phyloP scores from a whole-genome alignment of 1,284 basidiomycete genomes.

The Lignosus rhinocerotis region DNA sequence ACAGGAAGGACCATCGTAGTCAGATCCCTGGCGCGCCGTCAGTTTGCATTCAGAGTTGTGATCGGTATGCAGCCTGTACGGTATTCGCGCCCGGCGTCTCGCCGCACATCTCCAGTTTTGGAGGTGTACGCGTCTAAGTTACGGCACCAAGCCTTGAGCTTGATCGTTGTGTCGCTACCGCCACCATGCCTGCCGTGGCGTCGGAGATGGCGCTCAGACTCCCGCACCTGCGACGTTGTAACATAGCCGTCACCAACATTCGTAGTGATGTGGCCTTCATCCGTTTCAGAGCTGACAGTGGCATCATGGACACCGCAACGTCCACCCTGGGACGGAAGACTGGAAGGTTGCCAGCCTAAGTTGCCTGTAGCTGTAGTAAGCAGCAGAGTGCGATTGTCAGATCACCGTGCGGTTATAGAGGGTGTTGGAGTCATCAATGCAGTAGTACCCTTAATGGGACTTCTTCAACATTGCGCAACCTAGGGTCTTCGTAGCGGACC shows the following conservation, averaged over 20 bases:
- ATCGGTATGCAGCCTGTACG: not conserved
- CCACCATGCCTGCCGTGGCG: conserved; percentile 22
- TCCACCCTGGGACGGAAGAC: not conserved
- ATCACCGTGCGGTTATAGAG: conserved; percentile 9
- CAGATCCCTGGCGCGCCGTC: not conserved
- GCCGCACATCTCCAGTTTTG: not conserved
- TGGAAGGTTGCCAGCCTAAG: not conserved
- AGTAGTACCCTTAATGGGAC: not conserved
- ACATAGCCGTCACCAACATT: conserved; percentile 1
- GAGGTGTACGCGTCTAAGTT: conserved; percentile 18
- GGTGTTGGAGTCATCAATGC: conserved; percentile 11
- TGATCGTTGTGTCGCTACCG: conserved; percentile 28
- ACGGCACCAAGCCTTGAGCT: conserved; percentile 25
- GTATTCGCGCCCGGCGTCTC: not conserved
- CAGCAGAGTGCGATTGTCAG: conserved; percentile 2
- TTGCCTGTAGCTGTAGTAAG: conserved; percentile 5
- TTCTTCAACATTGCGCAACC: not conserved
- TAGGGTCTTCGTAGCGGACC: not conserved
- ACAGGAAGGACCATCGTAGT: not conserved
- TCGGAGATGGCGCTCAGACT: conserved; percentile 1
- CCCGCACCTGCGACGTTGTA: not conserved
- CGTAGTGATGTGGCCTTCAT: not conserved
- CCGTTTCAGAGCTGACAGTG: conserved; percentile 1
- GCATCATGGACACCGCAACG: not conserved
- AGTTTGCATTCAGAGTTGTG: not conserved